phyloP scores from a whole-genome alignment of 441 rosid genomes.

The Jatropha podagrica region DNA sequence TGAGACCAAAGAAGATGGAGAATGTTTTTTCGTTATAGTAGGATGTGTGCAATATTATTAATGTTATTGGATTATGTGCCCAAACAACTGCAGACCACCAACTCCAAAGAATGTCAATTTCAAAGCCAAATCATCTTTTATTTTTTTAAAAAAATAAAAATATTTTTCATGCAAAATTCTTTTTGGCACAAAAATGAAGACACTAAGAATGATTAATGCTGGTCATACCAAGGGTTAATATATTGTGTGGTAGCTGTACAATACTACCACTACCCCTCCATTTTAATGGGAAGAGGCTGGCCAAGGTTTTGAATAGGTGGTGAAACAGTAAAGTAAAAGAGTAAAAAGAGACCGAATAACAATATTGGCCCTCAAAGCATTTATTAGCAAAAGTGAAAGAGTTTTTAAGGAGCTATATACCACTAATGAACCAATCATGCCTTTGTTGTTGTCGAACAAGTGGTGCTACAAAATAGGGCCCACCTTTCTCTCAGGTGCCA shows the following conservation, averaged over 20 bases:
- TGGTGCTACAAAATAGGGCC: neutral
- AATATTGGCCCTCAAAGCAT: slow-evolving; percentile 5
- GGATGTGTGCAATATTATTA: slow-evolving; percentile 23
- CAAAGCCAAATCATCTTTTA: neutral
- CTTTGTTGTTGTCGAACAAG: neutral
- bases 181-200: slow-evolving; percentile 16
- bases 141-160: no score
- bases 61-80: slow-evolving; percentile 20
- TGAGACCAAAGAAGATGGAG: slow-evolving; percentile 2
- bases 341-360: neutral
- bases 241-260: no score
- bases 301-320: no score
- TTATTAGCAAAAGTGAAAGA: slow-evolving; percentile 34
- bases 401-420: slow-evolving; percentile 24
- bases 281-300: no score
- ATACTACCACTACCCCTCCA: no score
- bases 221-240: slow-evolving; percentile 14
- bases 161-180: neutral
- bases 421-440: slow-evolving; percentile 46
- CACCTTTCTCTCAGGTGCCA: slow-evolving; percentile 16
- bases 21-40: slow-evolving; percentile 2
- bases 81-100: slow-evolving; percentile 18
- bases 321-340: neutral
- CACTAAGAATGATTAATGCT: slow-evolving; percentile 1
- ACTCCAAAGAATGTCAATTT: neutral